Percentiles rank a stretch among this genome's conserved stretches.
phyloP scores from a whole-genome alignment of 805 yeast species.

The baker's yeast (Saccharomyces cerevisiae) region DNA sequence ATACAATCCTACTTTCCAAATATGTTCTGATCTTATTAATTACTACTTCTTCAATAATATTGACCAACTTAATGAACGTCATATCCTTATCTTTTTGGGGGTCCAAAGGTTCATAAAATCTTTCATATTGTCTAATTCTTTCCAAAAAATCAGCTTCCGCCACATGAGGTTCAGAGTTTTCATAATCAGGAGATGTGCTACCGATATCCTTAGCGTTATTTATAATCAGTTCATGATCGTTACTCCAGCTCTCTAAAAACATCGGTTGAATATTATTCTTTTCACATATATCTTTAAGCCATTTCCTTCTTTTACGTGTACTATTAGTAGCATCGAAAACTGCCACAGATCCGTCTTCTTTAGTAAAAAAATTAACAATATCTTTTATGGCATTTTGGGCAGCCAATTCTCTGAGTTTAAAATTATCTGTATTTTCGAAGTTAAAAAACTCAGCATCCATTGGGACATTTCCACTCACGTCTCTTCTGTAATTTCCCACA shows the following conservation, averaged over 20 bases:
- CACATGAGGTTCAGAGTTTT: constrained; percentile 54
- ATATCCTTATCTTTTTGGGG: constrained; percentile 48
- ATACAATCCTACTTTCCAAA: constrained; percentile 85
- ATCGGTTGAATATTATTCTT: constrained; percentile 73
- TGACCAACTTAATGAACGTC: constrained; percentile 80
- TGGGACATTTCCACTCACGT: constrained; percentile 40
- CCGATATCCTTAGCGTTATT: constrained; percentile 82
- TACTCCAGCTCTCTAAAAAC: constrained; percentile 88
- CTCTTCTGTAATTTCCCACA: constrained; percentile 78
- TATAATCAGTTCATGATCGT: constrained; percentile 67
- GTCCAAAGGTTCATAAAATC: constrained; percentile 69
- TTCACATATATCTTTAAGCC: constrained; percentile 53
- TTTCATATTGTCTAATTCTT: constrained; percentile 67
- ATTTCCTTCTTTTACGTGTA: constrained; percentile 60
- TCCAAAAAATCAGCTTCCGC: constrained; percentile 66
- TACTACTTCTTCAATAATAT: constrained; percentile 81
- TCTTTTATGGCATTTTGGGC: constrained; percentile 65
- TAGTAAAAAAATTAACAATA: constrained; percentile 78
- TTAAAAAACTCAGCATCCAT: constrained; percentile 68
- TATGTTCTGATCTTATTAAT: constrained; percentile 83
- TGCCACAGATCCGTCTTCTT: constrained; percentile 80
- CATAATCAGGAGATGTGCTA: constrained; percentile 78
- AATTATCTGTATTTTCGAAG: constrained; percentile 55
- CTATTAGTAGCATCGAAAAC: constrained; percentile 91
- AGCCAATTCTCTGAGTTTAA: constrained; percentile 56